phyloP scores from a whole-genome alignment of 805 yeast genomes.

The Sugiyamaella floridensis region DNA sequence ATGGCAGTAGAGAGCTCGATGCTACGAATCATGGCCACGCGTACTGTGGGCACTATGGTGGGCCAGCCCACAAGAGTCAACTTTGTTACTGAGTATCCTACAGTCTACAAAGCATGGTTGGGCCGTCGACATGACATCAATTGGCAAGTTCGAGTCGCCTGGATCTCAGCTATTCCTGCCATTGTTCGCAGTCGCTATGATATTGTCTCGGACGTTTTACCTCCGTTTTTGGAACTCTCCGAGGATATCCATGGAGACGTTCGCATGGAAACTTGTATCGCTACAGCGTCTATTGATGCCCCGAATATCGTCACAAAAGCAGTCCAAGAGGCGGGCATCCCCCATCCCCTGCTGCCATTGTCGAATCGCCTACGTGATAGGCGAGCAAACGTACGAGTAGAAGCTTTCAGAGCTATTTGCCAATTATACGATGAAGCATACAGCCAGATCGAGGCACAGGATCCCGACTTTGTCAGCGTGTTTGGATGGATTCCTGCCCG shows the following conservation, averaged over 20 bases:
- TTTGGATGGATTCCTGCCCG: slow-evolving; percentile 56
- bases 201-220: slow-evolving; percentile 22
- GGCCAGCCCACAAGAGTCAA: slow-evolving; percentile 45
- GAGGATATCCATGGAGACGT: slow-evolving; percentile 72
- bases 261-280: slow-evolving; percentile 51
- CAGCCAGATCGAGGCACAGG: slow-evolving; percentile 23
- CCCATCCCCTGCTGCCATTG: slow-evolving; percentile 38
- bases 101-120: slow-evolving; percentile 65
- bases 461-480: slow-evolving; percentile 28
- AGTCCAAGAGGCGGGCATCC: slow-evolving; percentile 34
- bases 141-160: slow-evolving; percentile 53
- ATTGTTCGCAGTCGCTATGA: slow-evolving; percentile 43
- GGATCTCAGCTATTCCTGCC: slow-evolving; percentile 56
- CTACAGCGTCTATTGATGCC: slow-evolving; percentile 40
- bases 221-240: slow-evolving; percentile 54
- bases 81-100: slow-evolving; percentile 50
- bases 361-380: slow-evolving; percentile 66
- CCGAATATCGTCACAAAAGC: slow-evolving; percentile 39
- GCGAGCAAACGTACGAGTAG: slow-evolving; percentile 54
- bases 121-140: slow-evolving; percentile 67
- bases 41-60: slow-evolving; percentile 62
- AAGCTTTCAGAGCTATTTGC: slow-evolving; percentile 50
- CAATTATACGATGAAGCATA: slow-evolving; percentile 46
- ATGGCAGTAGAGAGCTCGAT: slow-evolving; percentile 55
- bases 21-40: slow-evolving; percentile 62